These are phyloP conservation scores for Penicillium turbatum DNA, from an alignment of 495 filamentous ascomycete genomes.

Conservation along the genomic window DNA sequence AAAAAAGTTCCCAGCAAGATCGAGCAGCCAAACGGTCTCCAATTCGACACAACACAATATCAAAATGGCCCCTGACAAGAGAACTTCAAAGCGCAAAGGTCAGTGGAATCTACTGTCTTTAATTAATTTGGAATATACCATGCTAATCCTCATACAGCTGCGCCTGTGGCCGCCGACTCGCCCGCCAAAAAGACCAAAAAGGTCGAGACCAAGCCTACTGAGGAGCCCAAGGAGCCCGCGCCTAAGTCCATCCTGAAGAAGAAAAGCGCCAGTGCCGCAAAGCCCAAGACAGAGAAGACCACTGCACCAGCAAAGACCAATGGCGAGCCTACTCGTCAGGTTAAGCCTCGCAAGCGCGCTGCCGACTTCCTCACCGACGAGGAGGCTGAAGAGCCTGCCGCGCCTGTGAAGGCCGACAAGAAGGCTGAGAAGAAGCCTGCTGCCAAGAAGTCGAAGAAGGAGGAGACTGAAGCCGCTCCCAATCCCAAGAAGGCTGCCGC, in stretches of 20 bases:
- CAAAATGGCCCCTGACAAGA: slow-evolving; percentile 66
- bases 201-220: slow-evolving; percentile 33
- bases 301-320: slow-evolving; percentile 30
- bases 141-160: slow-evolving; percentile 20
- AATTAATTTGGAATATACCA: background rate
- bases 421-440: slow-evolving; percentile 23
- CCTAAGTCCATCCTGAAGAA: slow-evolving; percentile 42
- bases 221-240: slow-evolving; percentile 23
- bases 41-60: slow-evolving; percentile 16
- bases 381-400: slow-evolving; percentile 31
- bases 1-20: slow-evolving; percentile 34
- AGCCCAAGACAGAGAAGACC: slow-evolving; percentile 24
- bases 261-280: slow-evolving; percentile 22
- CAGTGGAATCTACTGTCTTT: slow-evolving; percentile 18
- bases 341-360: slow-evolving; percentile 52
- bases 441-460: slow-evolving; percentile 42
- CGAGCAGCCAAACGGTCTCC: slow-evolving; percentile 19
- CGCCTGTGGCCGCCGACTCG: slow-evolving; percentile 47
- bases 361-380: slow-evolving; percentile 49
- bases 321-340: slow-evolving; percentile 33
- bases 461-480: slow-evolving; percentile 24
- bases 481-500: slow-evolving; percentile 34
- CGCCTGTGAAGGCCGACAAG: slow-evolving; percentile 22
- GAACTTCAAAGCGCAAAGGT: slow-evolving; percentile 73
- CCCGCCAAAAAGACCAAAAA: slow-evolving; percentile 58